A percentile compares a stretch with the other conserved stretches of the same genome.
Evolutionary conservation across 345 rosid genomes (phyloP).

Genomic region (Hirschfeldia incana): DNA sequence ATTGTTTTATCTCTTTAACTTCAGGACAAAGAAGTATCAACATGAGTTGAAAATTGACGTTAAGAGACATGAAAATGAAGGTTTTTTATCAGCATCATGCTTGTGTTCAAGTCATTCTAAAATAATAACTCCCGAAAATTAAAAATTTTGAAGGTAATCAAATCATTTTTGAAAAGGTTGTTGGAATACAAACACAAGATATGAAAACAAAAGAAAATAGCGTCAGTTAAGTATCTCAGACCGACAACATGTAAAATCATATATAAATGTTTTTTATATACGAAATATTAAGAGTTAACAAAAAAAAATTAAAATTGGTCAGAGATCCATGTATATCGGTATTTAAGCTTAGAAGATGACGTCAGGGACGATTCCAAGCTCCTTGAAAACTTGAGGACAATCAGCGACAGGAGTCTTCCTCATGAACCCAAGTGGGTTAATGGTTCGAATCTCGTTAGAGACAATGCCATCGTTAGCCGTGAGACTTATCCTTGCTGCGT

Average conservation of each 20-base stretch:
- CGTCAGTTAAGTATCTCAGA: conserved; percentile 21
- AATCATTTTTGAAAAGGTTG: conserved; percentile 2
- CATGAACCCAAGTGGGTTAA: conserved; percentile 69
- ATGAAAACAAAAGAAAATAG: not conserved
- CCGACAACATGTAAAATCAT: not conserved
- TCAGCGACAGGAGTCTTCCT: conserved; percentile 46
- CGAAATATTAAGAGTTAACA: not conserved
- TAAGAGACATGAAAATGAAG: not conserved
- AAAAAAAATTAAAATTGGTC: not conserved
- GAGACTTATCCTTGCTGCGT: conserved; percentile 52
- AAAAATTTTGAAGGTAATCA: conserved; percentile 1
- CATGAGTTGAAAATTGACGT: not conserved
- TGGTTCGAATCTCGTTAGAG: conserved; percentile 42
- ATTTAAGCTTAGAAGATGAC: conserved; percentile 28
- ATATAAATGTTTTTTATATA: conserved; percentile 7
- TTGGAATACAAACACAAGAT: conserved; percentile 17
- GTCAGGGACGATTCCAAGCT: conserved; percentile 51
- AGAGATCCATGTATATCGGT: conserved; percentile 1
- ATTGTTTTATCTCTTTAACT: not conserved
- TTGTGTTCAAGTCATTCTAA: not conserved
- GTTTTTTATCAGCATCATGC: not conserved
- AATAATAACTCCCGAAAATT: not conserved
- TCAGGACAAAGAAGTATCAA: not conserved
- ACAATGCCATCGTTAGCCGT: conserved; percentile 54
- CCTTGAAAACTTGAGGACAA: conserved; percentile 52